Evolutionary conservation across 495 filamentous ascomycete genomes (phyloP).

Genomic region (Physcia stellaris): DNA sequence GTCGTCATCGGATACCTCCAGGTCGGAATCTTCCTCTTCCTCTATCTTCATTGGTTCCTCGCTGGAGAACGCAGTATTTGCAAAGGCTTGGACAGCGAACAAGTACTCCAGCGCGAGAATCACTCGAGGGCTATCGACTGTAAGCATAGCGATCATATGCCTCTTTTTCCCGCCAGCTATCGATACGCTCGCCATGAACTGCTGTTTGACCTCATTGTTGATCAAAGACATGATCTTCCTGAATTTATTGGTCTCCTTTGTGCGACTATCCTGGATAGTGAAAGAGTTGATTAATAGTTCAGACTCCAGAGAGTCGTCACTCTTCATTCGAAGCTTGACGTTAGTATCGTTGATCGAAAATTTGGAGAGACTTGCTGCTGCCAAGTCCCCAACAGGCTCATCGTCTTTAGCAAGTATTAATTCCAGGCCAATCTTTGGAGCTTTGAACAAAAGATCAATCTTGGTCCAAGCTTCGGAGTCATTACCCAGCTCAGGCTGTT

Average conservation of each 20-base stretch:
- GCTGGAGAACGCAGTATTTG: slow-evolving; percentile 50
- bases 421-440: slow-evolving; percentile 76
- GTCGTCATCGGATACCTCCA: slow-evolving; percentile 45
- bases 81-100: slow-evolving; percentile 74
- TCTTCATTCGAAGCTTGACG: slow-evolving; percentile 88
- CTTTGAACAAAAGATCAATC: slow-evolving; percentile 83
- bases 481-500: slow-evolving; percentile 51
- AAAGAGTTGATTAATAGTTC: slow-evolving; percentile 91
- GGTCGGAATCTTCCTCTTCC: slow-evolving; percentile 40
- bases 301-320: slow-evolving; percentile 80
- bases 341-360: slow-evolving; percentile 88
- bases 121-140: slow-evolving; percentile 88
- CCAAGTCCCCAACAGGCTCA: slow-evolving; percentile 61
- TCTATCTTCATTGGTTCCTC: slow-evolving; percentile 41
- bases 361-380: slow-evolving; percentile 73
- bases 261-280: slow-evolving; percentile 82
- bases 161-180: slow-evolving; percentile 77
- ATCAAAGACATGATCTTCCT: slow-evolving; percentile 95
- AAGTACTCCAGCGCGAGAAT: slow-evolving; percentile 94
- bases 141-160: slow-evolving; percentile 78
- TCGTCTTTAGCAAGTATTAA: slow-evolving; percentile 64
- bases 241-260: slow-evolving; percentile 82
- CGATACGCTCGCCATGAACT: slow-evolving; percentile 91
- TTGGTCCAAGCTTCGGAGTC: slow-evolving; percentile 72
- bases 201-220: slow-evolving; percentile 84